Conservation (phyloP, 768 basidiomycete genomes). For the Phlebiopsis flavidoalba region DNA sequence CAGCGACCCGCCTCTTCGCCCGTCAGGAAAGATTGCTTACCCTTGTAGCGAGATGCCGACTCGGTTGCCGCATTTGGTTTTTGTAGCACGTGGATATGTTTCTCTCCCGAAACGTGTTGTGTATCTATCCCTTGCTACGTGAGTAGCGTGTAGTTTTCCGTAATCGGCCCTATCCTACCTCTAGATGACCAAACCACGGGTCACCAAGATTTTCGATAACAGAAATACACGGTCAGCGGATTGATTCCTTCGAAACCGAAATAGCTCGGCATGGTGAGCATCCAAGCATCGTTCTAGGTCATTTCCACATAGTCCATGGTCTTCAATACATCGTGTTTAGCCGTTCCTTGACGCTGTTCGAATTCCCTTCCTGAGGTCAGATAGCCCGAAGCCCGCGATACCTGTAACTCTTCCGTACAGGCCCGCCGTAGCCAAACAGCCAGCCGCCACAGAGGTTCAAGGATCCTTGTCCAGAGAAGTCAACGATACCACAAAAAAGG, state of each 20-base stretch:
- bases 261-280: slow-evolving; percentile 70
- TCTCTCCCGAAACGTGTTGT: slow-evolving; percentile 75
- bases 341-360: slow-evolving; percentile 33
- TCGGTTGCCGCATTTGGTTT: slow-evolving; percentile 44
- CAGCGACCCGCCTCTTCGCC: neutral
- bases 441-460: slow-evolving; percentile 45
- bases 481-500: slow-evolving; percentile 52
- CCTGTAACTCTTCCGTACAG: slow-evolving; percentile 40
- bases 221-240: slow-evolving; percentile 64
- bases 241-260: slow-evolving; percentile 67
- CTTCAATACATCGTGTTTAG: slow-evolving; percentile 31
- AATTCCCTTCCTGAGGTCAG: slow-evolving; percentile 15
- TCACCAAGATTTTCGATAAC: slow-evolving; percentile 36
- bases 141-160: neutral
- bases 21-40: slow-evolving; percentile 4
- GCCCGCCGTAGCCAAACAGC: slow-evolving; percentile 53
- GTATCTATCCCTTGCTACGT: slow-evolving; percentile 35
- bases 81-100: slow-evolving; percentile 54
- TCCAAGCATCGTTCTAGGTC: slow-evolving; percentile 53
- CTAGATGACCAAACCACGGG: slow-evolving; percentile 48
- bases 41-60: slow-evolving; percentile 26
- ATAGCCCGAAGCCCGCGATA: slow-evolving; percentile 33
- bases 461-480: slow-evolving; percentile 36
- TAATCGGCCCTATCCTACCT: slow-evolving; percentile 34
- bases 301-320: slow-evolving; percentile 21